Evolutionary conservation across 2,329 filamentous ascomycete species (phyloP), one percentile per base, ranked within the genome.

Genomic region (Phyllosticta citriasiana): DNA sequence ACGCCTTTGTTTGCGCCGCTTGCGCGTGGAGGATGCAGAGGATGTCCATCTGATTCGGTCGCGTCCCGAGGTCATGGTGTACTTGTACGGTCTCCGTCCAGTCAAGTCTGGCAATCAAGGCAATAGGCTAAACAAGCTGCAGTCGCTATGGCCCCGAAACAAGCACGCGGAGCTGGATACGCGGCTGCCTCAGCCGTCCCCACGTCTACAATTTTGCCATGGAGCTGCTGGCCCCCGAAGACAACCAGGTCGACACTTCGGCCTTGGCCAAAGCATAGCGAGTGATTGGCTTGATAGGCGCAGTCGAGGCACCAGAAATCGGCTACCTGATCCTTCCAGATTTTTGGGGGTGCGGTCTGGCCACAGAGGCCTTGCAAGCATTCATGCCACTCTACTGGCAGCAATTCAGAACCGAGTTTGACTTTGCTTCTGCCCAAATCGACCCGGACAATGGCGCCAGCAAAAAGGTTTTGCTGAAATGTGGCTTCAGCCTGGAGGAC

Each of bases 61-160:
- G 14, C 77, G 85, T 68, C 77, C 79, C 4, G 83, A 85, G 65
- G 82, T 86, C 55, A 88, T 89, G 86, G 70, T 71, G 60, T 85
- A 80, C 77, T 85, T 84, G 59, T 64, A 79, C 77, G 62, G 65
- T 16, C 9, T 25, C 27, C 53, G 65, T 8, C 27, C 27, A 30
- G 27, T 30, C 27, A 30, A 8, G 26, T 64, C 65, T 6, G 60
- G 63, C 25, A 51, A 61, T 1, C 64, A 64, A 10, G 56, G 65
- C 2, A 25, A 63, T 24, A 51, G n/a, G 53, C 60, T 62, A 30
- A 62, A 19, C n/a, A 55, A 12, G 40, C 33, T 14, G n/a, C 24
- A 59, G 60, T 59, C 16, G 19, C 16, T 59, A 51, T 5, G 58
- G 58, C 40, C 56, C 55, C 6, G 60, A 57, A 14, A 59, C 51